phyloP scores from a whole-genome alignment of 306 rosid species.

The Cicer pinnatifidum region DNA sequence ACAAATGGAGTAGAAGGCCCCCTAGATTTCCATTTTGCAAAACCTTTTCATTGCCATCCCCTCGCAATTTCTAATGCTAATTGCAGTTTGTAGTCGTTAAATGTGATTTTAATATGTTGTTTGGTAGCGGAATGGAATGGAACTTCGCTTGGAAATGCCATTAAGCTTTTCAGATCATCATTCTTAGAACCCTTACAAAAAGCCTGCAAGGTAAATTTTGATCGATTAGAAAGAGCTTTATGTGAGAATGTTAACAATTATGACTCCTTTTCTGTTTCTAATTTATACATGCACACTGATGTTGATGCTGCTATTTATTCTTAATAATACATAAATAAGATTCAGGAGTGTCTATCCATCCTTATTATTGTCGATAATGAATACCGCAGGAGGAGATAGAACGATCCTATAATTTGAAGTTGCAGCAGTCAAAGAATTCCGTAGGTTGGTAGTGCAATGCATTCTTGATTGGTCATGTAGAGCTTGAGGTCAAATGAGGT shows the following conservation, averaged over 20 bases:
- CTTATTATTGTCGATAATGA: constrained; percentile 4
- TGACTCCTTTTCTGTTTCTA: constrained; percentile 12
- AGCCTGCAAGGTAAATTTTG: constrained; percentile 64
- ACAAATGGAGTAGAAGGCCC: background rate
- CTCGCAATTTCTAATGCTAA: constrained; percentile 21
- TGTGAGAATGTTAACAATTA: background rate
- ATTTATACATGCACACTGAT: background rate
- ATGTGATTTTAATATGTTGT: constrained; percentile 35
- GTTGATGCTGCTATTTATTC: constrained; percentile 12
- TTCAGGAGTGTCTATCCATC: constrained; percentile 11
- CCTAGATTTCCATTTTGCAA: background rate
- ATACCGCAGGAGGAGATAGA: constrained; percentile 48
- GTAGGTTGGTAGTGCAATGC: constrained; percentile 52
- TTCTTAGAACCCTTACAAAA: constrained; percentile 77
- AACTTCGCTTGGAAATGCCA: constrained; percentile 63
- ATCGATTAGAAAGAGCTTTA: background rate
- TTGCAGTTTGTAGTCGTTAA: constrained; percentile 23
- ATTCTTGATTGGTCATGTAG: constrained; percentile 11
- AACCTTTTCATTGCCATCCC: background rate
- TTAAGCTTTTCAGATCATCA: constrained; percentile 66
- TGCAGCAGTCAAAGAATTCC: constrained; percentile 66
- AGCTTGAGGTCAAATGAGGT: constrained; percentile 4
- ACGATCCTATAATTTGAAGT: constrained; percentile 49
- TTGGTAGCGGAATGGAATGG: constrained; percentile 59
- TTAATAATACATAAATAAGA: background rate